Base-by-base conservation (phyloP, 208 protist species). In the Leptomonas pyrrhocoris region DNA sequence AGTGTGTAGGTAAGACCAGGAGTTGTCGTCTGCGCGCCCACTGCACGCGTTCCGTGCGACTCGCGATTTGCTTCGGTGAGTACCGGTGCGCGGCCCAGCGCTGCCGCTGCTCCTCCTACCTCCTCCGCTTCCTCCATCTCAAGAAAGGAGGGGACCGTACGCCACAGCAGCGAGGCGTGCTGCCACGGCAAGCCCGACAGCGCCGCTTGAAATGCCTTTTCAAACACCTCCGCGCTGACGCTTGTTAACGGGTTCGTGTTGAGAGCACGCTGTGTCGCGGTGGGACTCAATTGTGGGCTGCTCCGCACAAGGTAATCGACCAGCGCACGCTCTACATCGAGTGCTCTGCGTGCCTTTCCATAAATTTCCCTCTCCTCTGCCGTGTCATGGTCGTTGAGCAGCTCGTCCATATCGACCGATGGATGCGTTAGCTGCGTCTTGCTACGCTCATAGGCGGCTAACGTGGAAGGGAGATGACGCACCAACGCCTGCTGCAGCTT, bases 401-500 rank as follows among this genome's bases (percentile, higher is more conserved):
- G 30, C 15, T 27, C 9, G 6, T 68, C 55, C 16, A 49, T 43
- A 28, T 74, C 69, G 16, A 60, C 21, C 34, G 42, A 19, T 13
- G 15, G 7, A 27, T 23, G 36, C 23, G 2, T 7, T 18, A 15
- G 28, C 2, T 54, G 60, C 25, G 0, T 6, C 13, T 19, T 7
- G n/a, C 2, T 23, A 0, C 3, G 15, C 13, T 25, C 34, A 30
- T 42, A 36, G 1, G 48, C 48, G 13, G 7, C 19, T 5, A 30
- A 19, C 6, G 36, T 7, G 25, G 34, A 9, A 9, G n/a, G 43
- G 0, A 59, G 16, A 53, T 68, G n/a, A 12, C 19, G 43, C 30
- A 46, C 6, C 3, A 74, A 42, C 19, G 69, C 40, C 31, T 62
- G 60, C 42, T 62, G 60, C 16, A 74, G 53, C 30, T 40, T 28